phyloP scores from a whole-genome alignment of 352 stramenopile genomes.

The Phytophthora lateralis region DNA sequence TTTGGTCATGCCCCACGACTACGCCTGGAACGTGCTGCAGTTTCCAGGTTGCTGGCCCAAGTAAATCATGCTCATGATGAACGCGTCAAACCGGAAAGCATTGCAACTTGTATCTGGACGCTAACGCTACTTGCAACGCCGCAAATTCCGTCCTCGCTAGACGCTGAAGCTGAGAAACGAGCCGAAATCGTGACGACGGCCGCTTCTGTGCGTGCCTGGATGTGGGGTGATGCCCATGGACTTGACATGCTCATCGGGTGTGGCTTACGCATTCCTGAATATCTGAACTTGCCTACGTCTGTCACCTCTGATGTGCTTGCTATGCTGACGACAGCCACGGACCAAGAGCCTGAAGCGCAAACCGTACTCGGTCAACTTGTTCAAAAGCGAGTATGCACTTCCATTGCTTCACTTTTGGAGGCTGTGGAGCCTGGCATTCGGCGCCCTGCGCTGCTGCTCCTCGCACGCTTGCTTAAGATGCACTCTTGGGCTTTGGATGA shows the following conservation, averaged over 20 bases:
- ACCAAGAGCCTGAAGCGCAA: conserved; percentile 17
- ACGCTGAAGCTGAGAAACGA: conserved; percentile 4
- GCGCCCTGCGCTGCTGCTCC: conserved; percentile 46
- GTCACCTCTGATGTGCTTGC: conserved; percentile 51
- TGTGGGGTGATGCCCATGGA: conserved; percentile 31
- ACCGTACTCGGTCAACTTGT: conserved; percentile 31
- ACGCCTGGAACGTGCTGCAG: conserved; percentile 29
- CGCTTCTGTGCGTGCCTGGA: conserved; percentile 33
- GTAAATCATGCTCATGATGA: conserved; percentile 40
- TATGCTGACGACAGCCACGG: conserved; percentile 39
- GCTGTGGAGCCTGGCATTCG: conserved; percentile 58
- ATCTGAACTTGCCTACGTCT: conserved; percentile 33
- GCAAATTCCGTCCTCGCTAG: conserved; percentile 3
- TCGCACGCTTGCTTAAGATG: conserved; percentile 46
- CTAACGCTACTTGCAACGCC: conserved; percentile 45
- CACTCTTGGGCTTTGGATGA: conserved; percentile 21
- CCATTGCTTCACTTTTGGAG: conserved; percentile 50
- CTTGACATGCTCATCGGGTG: conserved; percentile 47
- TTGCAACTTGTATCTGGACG: conserved; percentile 50
- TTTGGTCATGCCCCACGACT: conserved; percentile 53
- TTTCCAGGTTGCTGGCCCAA: conserved; percentile 54
- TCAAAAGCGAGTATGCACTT: conserved; percentile 48
- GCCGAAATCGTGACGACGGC: conserved; percentile 12
- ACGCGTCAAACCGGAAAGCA: conserved; percentile 34
- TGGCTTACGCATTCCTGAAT: conserved; percentile 37